Percentiles rank a stretch among this genome's conserved stretches.
phyloP scores from a whole-genome alignment of 192 early-diverging fungal genomes.

The Oehlia diaphana region DNA sequence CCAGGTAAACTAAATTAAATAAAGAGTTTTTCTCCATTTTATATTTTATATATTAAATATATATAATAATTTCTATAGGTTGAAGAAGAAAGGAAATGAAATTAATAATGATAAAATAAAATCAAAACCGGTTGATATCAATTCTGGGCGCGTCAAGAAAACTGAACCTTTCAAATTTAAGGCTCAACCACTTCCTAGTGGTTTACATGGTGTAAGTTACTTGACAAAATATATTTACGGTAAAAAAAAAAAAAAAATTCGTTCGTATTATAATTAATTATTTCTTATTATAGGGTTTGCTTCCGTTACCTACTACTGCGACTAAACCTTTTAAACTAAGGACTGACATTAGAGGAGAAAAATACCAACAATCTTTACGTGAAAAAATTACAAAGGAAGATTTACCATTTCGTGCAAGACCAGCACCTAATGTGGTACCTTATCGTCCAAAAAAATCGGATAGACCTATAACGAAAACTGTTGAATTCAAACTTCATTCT shows the following conservation, averaged over 20 bases:
- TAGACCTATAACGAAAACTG: conserved; percentile 3
- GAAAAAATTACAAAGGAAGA: conserved; percentile 13
- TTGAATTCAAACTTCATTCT: not conserved
- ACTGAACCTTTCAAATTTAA: not conserved
- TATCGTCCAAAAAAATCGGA: not conserved
- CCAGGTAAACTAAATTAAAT: not conserved
- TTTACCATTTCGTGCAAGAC: conserved; percentile 3
- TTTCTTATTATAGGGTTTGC: not conserved
- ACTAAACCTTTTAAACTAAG: conserved; percentile 22
- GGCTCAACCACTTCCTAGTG: conserved; percentile 12
- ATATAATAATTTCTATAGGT: too few species aligned
- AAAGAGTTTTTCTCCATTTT: too few species aligned
- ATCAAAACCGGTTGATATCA: too few species aligned
- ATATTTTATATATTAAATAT: too few species aligned
- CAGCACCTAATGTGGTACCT: conserved; percentile 6
- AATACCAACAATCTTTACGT: conserved; percentile 18
- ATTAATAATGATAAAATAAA: too few species aligned
- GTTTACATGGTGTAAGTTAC: conserved; percentile 3
- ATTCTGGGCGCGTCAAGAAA: too few species aligned
- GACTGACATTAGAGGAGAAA: conserved; percentile 14
- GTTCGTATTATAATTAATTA: not conserved
- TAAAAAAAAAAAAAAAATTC: not conserved
- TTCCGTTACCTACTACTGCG: not conserved
- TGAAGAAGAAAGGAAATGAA: too few species aligned
- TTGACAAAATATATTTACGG: not conserved